Base-by-base conservation (phyloP, 768 basidiomycete genomes). In the Mycena leptocephala region DNA sequence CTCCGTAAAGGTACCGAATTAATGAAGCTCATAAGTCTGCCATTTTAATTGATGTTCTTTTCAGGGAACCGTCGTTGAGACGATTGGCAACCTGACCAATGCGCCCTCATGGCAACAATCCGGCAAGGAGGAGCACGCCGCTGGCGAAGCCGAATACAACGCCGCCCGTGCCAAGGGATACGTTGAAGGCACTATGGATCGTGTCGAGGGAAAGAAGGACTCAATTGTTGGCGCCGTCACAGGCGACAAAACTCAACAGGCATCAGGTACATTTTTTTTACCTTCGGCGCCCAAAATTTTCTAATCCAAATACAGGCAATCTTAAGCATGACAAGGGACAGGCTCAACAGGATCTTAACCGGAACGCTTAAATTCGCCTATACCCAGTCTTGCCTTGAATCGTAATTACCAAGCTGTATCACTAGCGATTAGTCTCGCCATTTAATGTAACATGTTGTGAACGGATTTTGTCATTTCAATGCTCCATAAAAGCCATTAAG, bases 221-320 rank as follows among this genome's bases (percentile, higher is more conserved):
- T 80, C 89, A 35, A 81, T 92, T 33, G 82, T 89, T 37, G 92
- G 92, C 33, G 89, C 92, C 14, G 71, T 93, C 53, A 87, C 83
- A 16, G 92, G 90, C 35, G 92, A 92, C 82, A 87, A 88, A 79
- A 51, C 83, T 35, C 89, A 92, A 79, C 87, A 93, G 80, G 71
- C 75, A 28, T 10, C 85, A 26, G 91, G 92, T 89, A 59, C 8
- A 43, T 58, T 20, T 28, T 46, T 53, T 46, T 16, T 7, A 5
- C 2, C 20, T 32, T 32, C 7, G 33, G 11, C 20, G 1, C 22
- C 33, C 20, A n/a, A 6, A 32, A 18, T 5, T 2, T 14, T 35
- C 48, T 62, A 14, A 61, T 70, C 7, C 26, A 16, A 33, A 33
- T 46, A 18, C 37, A 68, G 74, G 74, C 16, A 75, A 75, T n/a